Conservation (phyloP, 1,284 basidiomycete species). For the Trichosporon faecale region DNA sequence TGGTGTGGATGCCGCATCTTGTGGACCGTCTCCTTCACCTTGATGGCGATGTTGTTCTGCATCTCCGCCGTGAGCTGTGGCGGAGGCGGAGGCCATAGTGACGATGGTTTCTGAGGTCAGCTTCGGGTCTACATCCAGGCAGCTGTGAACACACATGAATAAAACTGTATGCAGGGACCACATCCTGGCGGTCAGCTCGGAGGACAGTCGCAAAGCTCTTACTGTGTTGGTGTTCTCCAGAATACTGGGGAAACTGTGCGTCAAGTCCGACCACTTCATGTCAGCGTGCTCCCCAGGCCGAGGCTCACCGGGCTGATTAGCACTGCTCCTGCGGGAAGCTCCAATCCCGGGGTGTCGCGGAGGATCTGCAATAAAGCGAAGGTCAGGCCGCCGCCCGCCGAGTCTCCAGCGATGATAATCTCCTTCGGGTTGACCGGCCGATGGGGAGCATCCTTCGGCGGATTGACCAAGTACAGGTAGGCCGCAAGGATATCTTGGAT, state of each 20-base stretch:
- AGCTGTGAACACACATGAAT: constrained; percentile 41
- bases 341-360: constrained; percentile 71
- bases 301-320: constrained; percentile 66
- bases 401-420: constrained; percentile 82
- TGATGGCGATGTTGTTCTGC: constrained; percentile 61
- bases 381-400: constrained; percentile 85
- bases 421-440: constrained; percentile 73
- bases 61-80: constrained; percentile 65
- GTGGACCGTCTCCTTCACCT: constrained; percentile 59
- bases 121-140: neutral
- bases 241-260: constrained; percentile 89
- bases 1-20: neutral
- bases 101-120: constrained; percentile 69
- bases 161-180: constrained; percentile 60
- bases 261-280: constrained; percentile 65
- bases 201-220: constrained; percentile 26
- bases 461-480: constrained; percentile 69
- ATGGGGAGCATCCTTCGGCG: constrained; percentile 70
- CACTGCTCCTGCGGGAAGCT: constrained; percentile 77
- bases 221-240: constrained; percentile 76
- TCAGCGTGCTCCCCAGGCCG: neutral
- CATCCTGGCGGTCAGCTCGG: constrained; percentile 57
- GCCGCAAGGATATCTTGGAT: constrained; percentile 82
- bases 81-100: constrained; percentile 86
- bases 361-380: constrained; percentile 86